phyloP scores from a whole-genome alignment of 306 rosid species.

The Quercus rubra region DNA sequence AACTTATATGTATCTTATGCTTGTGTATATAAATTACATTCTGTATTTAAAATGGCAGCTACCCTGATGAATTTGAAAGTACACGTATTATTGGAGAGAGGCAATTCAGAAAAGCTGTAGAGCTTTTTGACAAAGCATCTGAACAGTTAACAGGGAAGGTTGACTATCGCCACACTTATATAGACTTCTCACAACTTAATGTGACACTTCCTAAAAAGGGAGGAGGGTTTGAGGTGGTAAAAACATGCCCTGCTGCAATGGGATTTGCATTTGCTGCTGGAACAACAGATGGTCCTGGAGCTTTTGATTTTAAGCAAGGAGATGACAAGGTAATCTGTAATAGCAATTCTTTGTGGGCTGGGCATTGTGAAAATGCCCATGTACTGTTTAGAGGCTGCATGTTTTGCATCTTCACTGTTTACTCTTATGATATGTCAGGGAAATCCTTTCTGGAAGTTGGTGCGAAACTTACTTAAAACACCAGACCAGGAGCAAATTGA shows the following conservation, averaged over 20 bases:
- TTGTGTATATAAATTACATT: conserved; percentile 10
- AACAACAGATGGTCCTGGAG: conserved; percentile 96
- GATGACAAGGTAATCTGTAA: conserved; percentile 64
- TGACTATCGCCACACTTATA: conserved; percentile 71
- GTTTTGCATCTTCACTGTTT: conserved; percentile 21
- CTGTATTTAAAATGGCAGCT: conserved; percentile 43
- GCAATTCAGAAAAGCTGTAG: conserved; percentile 77
- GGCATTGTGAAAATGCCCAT: conserved; percentile 2
- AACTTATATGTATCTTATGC: conserved; percentile 13
- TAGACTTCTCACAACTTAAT: conserved; percentile 75
- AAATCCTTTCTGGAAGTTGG: conserved; percentile 78
- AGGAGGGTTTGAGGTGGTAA: conserved; percentile 52
- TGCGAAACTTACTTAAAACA: conserved; percentile 61
- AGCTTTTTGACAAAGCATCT: conserved; percentile 62
- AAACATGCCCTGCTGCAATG: conserved; percentile 97
- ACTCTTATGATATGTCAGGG: conserved; percentile 51
- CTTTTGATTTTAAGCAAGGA: conserved; percentile 90
- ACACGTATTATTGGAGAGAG: conserved; percentile 87
- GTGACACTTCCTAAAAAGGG: conserved; percentile 50
- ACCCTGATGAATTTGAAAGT: conserved; percentile 95
- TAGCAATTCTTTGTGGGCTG: conserved; percentile 3
- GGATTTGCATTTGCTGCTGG: conserved; percentile 96
- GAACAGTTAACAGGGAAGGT: conserved; percentile 68
- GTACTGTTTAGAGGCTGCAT: neutral
- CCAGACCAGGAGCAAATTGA: conserved; percentile 67